Conservation (phyloP, 208 protist genomes). For the Vickermania ingenoplastis region DNA sequence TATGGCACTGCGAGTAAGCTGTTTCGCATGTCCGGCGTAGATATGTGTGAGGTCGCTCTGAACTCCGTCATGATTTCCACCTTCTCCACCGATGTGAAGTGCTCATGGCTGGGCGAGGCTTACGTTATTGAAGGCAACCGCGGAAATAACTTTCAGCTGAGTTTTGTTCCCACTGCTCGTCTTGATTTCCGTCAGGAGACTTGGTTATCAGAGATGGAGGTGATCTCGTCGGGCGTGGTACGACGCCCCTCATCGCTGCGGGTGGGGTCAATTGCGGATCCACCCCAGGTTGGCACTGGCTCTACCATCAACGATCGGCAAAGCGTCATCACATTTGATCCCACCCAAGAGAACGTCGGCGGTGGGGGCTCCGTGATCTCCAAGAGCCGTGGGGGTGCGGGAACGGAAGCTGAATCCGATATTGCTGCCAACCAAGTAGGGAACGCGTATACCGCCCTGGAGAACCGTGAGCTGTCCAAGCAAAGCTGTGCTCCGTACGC, state of each 20-base stretch:
- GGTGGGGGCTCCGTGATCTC: not conserved
- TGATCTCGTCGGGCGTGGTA: slow-evolving; percentile 3
- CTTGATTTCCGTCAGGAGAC: slow-evolving; percentile 60
- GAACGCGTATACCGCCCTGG: not conserved
- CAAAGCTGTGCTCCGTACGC: slow-evolving; percentile 28
- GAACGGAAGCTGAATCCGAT: not conserved
- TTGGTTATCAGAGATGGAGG: slow-evolving; percentile 49
- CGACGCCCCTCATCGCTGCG: not conserved
- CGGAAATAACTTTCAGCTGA: slow-evolving; percentile 52
- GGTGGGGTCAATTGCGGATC: not conserved
- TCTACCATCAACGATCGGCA: not conserved
- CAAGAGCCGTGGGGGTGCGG: not conserved
- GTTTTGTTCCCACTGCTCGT: slow-evolving; percentile 54
- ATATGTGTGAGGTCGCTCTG: slow-evolving; percentile 78
- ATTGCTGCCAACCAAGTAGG: not conserved
- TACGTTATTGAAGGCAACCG: slow-evolving; percentile 39
- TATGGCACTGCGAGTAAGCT: slow-evolving; percentile 62
- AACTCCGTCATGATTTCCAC: slow-evolving; percentile 80
- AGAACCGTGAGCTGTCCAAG: not conserved
- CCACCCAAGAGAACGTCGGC: not conserved
- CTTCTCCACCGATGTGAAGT: slow-evolving; percentile 48
- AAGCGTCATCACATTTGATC: not conserved
- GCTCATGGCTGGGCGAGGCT: slow-evolving; percentile 56
- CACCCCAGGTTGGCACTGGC: not conserved
- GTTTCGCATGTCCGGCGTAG: slow-evolving; percentile 58